These are phyloP conservation scores for Populus trichocarpa DNA, from an alignment of 441 rosid genomes.

Conservation along the genomic window DNA sequence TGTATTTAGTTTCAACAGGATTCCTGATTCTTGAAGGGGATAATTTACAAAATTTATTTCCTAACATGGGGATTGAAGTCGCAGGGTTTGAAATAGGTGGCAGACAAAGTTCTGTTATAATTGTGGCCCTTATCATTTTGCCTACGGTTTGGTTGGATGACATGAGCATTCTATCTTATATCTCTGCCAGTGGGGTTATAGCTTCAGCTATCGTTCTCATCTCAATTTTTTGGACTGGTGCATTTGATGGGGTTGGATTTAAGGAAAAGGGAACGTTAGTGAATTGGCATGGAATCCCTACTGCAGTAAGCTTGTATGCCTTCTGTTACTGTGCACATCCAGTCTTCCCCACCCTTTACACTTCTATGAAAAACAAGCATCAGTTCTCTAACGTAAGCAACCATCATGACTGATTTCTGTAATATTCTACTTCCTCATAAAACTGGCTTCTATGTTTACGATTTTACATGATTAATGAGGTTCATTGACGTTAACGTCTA, in stretches of 20 bases:
- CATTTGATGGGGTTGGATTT: conserved; percentile 73
- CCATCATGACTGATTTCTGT: too few relatives aligned
- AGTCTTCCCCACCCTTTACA: conserved; percentile 78
- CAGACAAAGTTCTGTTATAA: conserved; percentile 54
- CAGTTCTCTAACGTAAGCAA: conserved; percentile 76
- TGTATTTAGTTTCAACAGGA: conserved; percentile 74
- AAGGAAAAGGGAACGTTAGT: conserved; percentile 40
- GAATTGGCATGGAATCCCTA: conserved; percentile 56
- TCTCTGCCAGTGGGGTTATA: conserved; percentile 84
- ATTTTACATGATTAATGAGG: too few relatives aligned
- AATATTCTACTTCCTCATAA: too few relatives aligned
- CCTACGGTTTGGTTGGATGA: conserved; percentile 81
- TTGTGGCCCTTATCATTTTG: conserved; percentile 66
- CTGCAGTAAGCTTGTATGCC: conserved; percentile 73
- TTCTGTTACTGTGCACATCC: conserved; percentile 96
- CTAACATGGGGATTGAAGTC: conserved; percentile 40
- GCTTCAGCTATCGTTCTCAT: conserved; percentile 68
- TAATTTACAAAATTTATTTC: conserved; percentile 57
- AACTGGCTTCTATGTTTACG: too few relatives aligned
- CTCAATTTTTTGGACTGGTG: conserved; percentile 68
- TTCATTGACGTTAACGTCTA: too few relatives aligned
- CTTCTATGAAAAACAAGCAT: conserved; percentile 67
- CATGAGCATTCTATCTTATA: conserved; percentile 69
- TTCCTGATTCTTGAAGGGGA: conserved; percentile 91
- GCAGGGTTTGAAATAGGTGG: conserved; percentile 44